A percentile compares a stretch with the other conserved stretches of the same genome.
phyloP scores from a whole-genome alignment of 306 rosid genomes.

The Betula pendula region DNA sequence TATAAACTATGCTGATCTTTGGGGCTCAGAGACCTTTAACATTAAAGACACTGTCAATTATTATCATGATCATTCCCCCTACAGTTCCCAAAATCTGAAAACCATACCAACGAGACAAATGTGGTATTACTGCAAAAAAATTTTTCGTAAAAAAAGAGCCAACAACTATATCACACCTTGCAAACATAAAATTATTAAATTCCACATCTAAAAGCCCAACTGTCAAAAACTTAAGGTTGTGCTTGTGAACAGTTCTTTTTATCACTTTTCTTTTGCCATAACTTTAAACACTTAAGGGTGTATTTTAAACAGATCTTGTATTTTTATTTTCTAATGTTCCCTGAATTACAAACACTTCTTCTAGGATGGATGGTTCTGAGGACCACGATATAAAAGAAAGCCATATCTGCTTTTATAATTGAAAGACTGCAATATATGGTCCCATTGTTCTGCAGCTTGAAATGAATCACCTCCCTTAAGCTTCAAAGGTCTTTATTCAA shows the following conservation, averaged over 20 bases:
- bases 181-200: slow-evolving; percentile 1
- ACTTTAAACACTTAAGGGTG: neutral
- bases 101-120: slow-evolving; percentile 18
- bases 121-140: slow-evolving; percentile 13
- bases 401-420: neutral
- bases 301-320: neutral
- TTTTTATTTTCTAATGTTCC: neutral
- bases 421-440: neutral
- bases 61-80: slow-evolving; percentile 1
- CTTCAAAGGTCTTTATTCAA: neutral
- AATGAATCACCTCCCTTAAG: neutral
- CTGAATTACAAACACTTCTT: neutral
- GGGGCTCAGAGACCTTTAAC: neutral
- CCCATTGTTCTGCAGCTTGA: neutral
- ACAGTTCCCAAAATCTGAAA: slow-evolving; percentile 15
- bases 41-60: slow-evolving; percentile 3
- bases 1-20: slow-evolving; percentile 10
- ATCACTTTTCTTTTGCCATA: neutral
- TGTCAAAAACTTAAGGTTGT: neutral
- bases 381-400: neutral
- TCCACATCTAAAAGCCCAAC: slow-evolving; percentile 2
- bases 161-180: slow-evolving; percentile 14
- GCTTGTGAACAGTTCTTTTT: neutral
- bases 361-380: neutral
- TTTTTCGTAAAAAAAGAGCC: slow-evolving; percentile 2